These are phyloP conservation scores for Hericium erinaceus DNA, from an alignment of 768 basidiomycete species.

Conservation along the genomic window DNA sequence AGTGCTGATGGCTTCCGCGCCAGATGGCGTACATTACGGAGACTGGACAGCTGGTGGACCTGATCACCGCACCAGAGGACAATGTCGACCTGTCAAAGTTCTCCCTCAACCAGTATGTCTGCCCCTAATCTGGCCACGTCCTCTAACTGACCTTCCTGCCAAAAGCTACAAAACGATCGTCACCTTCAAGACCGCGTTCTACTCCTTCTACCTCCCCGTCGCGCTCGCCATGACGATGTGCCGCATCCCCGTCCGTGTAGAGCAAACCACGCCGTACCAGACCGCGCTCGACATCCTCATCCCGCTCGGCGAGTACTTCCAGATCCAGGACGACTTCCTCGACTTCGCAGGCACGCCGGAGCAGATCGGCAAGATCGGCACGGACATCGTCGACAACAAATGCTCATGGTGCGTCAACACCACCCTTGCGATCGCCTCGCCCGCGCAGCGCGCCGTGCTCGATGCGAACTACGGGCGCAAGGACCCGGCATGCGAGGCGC, in stretches of 20 bases:
- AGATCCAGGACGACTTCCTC: conserved; percentile 86
- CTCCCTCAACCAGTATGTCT: conserved; percentile 68
- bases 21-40: conserved; percentile 78
- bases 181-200: conserved; percentile 94
- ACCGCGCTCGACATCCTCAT: conserved; percentile 73
- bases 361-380: conserved; percentile 91
- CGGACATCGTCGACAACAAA: conserved; percentile 97
- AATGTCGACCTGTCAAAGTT: conserved; percentile 79
- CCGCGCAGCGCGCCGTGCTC: conserved; percentile 45
- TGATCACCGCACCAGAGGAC: conserved; percentile 91
- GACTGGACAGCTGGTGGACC: conserved; percentile 89
- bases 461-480: conserved; percentile 61
- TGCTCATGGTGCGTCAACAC: conserved; percentile 94
- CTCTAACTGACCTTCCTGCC: background rate
- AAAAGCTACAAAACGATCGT: conserved; percentile 82
- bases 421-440: conserved; percentile 51
- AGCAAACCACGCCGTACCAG: conserved; percentile 44
- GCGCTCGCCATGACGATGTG: conserved; percentile 85
- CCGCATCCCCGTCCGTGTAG: conserved; percentile 42
- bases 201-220: conserved; percentile 97
- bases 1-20: background rate
- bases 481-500: conserved; percentile 42
- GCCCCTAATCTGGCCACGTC: background rate
- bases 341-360: conserved; percentile 86
- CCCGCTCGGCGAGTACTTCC: conserved; percentile 95